These are phyloP conservation scores for Metschnikowia borealis DNA, from an alignment of 805 yeast species.

Conservation along the genomic window DNA sequence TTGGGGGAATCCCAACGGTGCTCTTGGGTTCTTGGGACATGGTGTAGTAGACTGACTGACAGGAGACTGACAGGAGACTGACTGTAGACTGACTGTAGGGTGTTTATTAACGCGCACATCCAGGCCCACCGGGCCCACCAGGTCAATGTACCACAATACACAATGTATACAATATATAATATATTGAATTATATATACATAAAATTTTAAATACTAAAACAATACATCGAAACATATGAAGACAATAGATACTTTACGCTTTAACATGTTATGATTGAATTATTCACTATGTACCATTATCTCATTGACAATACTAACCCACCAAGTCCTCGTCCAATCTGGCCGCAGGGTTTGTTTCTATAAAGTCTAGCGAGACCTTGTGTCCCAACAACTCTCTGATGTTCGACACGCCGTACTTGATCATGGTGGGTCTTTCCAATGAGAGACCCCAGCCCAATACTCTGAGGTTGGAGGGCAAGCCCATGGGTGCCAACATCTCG, in stretches of 20 bases:
- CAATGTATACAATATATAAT: no score
- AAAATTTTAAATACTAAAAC: no score
- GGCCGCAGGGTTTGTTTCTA: slow-evolving; percentile 96
- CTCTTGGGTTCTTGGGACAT: slow-evolving; percentile 10
- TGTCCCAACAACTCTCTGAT: slow-evolving; percentile 97
- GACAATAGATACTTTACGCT: no score
- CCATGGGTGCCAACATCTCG: slow-evolving; percentile 98
- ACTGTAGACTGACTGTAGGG: no score
- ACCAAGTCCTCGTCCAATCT: slow-evolving; percentile 68
- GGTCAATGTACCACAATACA: no score
- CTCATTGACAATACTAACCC: slow-evolving; percentile 6
- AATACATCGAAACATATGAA: no score
- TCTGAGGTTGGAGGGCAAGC: slow-evolving; percentile 88
- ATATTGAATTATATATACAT: no score
- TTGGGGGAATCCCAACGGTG: not conserved
- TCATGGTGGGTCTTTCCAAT: slow-evolving; percentile 98
- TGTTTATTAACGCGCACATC: no score
- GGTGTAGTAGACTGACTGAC: not conserved
- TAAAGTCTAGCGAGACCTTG: slow-evolving; percentile 90
- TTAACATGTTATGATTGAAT: no score
- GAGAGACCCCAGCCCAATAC: slow-evolving; percentile 97
- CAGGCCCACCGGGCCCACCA: no score
- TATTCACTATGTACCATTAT: slow-evolving; percentile 1
- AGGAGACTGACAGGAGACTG: not conserved
- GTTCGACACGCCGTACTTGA: slow-evolving; percentile 91